Conservation (phyloP, 495 filamentous ascomycete species). For the Podospora conica region DNA sequence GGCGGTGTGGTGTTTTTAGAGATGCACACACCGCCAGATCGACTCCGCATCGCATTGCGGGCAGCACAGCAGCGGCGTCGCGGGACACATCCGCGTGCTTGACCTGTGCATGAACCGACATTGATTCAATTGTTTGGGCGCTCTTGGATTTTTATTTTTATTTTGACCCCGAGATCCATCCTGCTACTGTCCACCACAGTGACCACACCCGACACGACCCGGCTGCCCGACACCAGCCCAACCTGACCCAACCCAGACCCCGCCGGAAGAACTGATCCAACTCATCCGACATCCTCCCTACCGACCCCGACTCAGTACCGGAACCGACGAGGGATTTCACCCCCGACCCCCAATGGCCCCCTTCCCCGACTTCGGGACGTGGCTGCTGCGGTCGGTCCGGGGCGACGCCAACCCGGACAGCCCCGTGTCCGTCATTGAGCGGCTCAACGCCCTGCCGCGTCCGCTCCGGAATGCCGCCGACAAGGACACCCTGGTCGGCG, state of each 20-base stretch:
- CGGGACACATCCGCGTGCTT: background rate
- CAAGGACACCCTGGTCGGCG: conserved; percentile 27
- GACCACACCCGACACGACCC: too few relatives aligned
- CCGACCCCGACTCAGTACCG: too few relatives aligned
- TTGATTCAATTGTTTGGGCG: too few relatives aligned
- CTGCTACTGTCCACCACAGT: background rate
- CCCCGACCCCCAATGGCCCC: background rate
- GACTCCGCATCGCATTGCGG: background rate
- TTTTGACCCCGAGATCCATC: background rate
- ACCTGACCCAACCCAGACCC: background rate
- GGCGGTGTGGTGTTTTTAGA: background rate
- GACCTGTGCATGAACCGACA: background rate
- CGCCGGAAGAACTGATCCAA: background rate
- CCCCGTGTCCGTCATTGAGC: conserved; percentile 21
- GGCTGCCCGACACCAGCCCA: background rate
- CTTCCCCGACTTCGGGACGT: conserved; percentile 15
- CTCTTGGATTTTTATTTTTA: background rate
- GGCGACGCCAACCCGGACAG: conserved; percentile 17
- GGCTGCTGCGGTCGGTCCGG: conserved; percentile 24
- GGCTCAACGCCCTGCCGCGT: conserved; percentile 18
- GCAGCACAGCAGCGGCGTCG: background rate
- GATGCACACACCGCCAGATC: background rate
- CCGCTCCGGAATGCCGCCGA: conserved; percentile 22
- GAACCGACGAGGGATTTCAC: background rate
- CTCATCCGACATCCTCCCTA: too few relatives aligned